Conservation (phyloP, 2,329 filamentous ascomycete genomes). For the Paracorniculantispora psalliotae region DNA sequence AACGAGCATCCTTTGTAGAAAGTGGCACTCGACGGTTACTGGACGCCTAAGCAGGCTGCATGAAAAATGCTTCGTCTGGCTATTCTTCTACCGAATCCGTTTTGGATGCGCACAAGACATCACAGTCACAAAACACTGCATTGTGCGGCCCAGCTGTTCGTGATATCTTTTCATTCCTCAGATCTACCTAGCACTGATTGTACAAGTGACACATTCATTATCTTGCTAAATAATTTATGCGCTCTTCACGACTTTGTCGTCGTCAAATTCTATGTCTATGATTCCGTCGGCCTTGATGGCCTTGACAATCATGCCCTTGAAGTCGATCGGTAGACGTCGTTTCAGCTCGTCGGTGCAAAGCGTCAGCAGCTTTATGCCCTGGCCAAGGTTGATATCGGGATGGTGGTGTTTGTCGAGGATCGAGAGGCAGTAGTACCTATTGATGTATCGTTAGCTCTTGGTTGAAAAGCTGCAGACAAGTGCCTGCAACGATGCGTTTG, state of each 20-base stretch:
- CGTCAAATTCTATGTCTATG: constrained; percentile 76
- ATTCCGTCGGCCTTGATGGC: constrained; percentile 93
- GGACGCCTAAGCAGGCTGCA: no score
- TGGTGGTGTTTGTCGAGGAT: constrained; percentile 99
- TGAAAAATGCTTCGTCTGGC: no score
- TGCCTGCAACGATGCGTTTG: no score
- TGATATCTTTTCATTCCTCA: neutral
- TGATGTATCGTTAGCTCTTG: neutral
- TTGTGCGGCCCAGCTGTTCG: no score
- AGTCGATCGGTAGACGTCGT: constrained; percentile 93
- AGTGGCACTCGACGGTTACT: no score
- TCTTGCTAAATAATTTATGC: constrained; percentile 35
- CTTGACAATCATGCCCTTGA: constrained; percentile 96
- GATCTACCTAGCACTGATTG: neutral
- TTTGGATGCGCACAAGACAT: neutral
- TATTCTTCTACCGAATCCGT: no score
- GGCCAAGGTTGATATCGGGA: constrained; percentile 81
- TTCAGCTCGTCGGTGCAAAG: constrained; percentile 98
- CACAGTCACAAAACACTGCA: neutral
- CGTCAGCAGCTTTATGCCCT: constrained; percentile 86
- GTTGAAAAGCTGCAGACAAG: neutral
- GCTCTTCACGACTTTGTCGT: constrained; percentile 65
- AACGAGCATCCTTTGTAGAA: no score
- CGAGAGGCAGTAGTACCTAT: constrained; percentile 91
- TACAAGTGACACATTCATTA: neutral